Base-by-base conservation (phyloP, 108 stramenopile genomes). In the Fistulifera solaris region DNA sequence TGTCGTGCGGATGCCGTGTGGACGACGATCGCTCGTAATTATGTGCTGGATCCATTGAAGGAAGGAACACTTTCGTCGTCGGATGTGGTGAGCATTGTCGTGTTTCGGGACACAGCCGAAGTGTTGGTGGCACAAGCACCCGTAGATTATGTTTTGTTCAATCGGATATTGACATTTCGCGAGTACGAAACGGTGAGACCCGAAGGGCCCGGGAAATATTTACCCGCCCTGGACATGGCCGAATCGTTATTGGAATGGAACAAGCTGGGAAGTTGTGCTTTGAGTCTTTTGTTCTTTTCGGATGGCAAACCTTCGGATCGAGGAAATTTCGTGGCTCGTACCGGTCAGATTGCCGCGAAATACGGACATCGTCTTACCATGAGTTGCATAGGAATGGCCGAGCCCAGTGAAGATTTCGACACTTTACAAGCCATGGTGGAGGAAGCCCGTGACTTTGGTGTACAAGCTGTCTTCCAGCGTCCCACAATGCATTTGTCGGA, bases 1-100 rank as follows among this genome's bases (percentile, higher is more conserved):
- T 73, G 68, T 47, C 63, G 74, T 14, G 57, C 61, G 10, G 78
- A 80, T 63, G 72, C 49, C 23, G 78, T 80, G 6, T 80, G 74
- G 74, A 68, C 68, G 60, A 25, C 58, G 2, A 35, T 80, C 13
- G 74, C 78, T 4, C 22, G 62, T 27, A 71, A 79, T 24, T 79
- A 56, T 50, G 54, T 72, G 15, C 55, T 65, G 35, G 28, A 56
- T n/a, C 75, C 14, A 0, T 38, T 70, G 4, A 26, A 62, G 13
- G 21, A 38, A 12, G 38, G 27, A 17, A 14, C 40, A 7, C 16
- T 42, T 19, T 21, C 43, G 26, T 1, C 1, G 19, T n/a, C 8
- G 5, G 58, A 76, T 52, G 31, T 76, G 24, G 55, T 76, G 15
- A 58, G 55, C 21, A 48, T 76, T n/a, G 58, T 76, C 2, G 25